Evolutionary conservation across 805 yeast species (phyloP), one percentile per base, ranked within the genome.

Genomic region (Candida verbasci): DNA sequence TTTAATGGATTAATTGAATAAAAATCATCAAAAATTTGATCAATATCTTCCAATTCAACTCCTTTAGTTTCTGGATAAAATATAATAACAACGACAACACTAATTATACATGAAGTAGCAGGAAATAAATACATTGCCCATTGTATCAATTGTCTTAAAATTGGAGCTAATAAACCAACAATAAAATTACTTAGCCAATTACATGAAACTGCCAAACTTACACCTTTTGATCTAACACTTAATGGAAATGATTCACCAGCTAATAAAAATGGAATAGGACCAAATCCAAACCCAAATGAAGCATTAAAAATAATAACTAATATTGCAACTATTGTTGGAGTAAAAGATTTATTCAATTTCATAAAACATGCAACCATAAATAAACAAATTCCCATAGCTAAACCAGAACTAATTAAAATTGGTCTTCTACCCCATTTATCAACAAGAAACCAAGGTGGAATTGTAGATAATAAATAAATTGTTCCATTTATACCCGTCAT

Each of bases 401-500:
- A 24, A 1, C 68, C 73, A 0, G 72, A 71, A 42, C 60, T 56
- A 22, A 67, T 54, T 40, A 68, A 53, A 16, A 68, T 65, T 7
- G 73, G 73, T 44, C 60, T 66, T 18, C 73, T 48, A 20, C 73
- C 73, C 72, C 72, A 67, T 34, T 47, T 52, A 42, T 68, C 73
- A 17, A 62, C 73, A 38, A 68, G 49, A 30, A 67, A 66, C 72
- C 72, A 67, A 6, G 73, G 71, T 3, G 69, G 67, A 10, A 68
- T 55, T 3, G 73, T 68, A 31, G 65, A 57, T 20, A 55, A 44
- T 20, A 66, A 53, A 44, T 67, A 67, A 5, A 68, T 61, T 17
- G 65, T 39, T 10, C 63, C 60, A 38, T 67, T 67, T 36, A 68
- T 52, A 8, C 72, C 73, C 3, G 73, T 66, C 71, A 68, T 65